phyloP scores from a whole-genome alignment of 2,329 filamentous ascomycete genomes.

The Coniochaeta prunicola region DNA sequence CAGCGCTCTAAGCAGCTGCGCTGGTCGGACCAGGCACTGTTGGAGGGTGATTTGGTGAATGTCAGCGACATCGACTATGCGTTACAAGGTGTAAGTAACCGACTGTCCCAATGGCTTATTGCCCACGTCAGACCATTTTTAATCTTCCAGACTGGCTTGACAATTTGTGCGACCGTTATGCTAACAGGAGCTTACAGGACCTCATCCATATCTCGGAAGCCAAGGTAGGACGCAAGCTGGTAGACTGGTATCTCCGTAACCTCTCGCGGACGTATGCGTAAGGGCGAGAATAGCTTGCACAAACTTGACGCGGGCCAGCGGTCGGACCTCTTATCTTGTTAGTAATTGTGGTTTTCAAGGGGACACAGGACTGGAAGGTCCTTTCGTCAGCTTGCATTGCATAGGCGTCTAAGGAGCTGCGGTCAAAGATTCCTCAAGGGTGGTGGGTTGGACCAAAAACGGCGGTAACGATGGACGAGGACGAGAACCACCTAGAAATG shows the following conservation, averaged over 20 bases:
- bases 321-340: conserved; percentile 3
- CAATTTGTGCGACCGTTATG: conserved; percentile 3
- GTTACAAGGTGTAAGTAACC: conserved; percentile 72
- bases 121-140: not conserved
- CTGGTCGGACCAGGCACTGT: conserved; percentile 82
- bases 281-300: conserved; percentile 34
- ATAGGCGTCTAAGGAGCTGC: conserved; percentile 2
- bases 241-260: conserved; percentile 99
- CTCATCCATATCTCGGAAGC: conserved; percentile 98
- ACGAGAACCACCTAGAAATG: not conserved
- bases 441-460: not conserved
- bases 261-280: conserved; percentile 73
- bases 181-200: conserved; percentile 49
- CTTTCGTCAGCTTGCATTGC: conserved; percentile 5
- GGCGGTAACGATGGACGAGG: not conserved
- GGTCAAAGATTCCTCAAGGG: not conserved
- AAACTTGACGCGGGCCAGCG: conserved; percentile 17
- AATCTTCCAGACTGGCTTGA: not conserved
- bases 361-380: conserved; percentile 7
- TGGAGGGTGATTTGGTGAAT: conserved; percentile 90
- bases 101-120: conserved; percentile 1
- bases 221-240: conserved; percentile 93
- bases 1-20: conserved; percentile 94
- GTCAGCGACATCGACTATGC: conserved; percentile 96
- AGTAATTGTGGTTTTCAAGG: conserved; percentile 10